A percentile compares a stretch with the other conserved stretches of the same genome.
Evolutionary conservation across 345 rosid genomes (phyloP).

Genomic region (Stellera chamaejasme): DNA sequence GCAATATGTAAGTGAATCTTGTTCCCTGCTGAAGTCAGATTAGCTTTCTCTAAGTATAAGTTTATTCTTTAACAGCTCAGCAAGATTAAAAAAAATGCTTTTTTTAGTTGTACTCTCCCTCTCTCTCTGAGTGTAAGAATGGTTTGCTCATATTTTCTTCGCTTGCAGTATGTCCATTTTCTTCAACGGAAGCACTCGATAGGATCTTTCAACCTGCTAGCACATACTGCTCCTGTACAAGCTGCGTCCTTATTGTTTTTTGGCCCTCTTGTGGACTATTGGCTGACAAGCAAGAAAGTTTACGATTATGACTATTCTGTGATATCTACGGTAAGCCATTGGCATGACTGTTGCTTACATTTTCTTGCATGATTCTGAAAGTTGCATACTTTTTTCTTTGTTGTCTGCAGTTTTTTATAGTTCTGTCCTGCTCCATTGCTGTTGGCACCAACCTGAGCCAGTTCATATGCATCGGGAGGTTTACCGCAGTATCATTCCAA

Average conservation of each 20-base stretch:
- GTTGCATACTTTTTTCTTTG: neutral
- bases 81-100: neutral
- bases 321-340: constrained; percentile 52
- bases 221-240: constrained; percentile 97
- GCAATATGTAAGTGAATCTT: constrained; percentile 71
- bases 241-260: constrained; percentile 72
- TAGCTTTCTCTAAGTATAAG: neutral
- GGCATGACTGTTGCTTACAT: neutral
- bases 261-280: constrained; percentile 88
- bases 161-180: constrained; percentile 81
- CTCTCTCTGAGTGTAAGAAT: too few relatives aligned
- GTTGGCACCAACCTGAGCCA: constrained; percentile 99
- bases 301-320: constrained; percentile 53
- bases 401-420: constrained; percentile 58
- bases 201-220: constrained; percentile 85
- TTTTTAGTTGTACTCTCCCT: neutral
- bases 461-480: constrained; percentile 96
- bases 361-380: neutral
- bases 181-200: constrained; percentile 85
- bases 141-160: neutral
- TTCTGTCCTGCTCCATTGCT: constrained; percentile 80
- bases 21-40: constrained; percentile 8
- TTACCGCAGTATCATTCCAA: constrained; percentile 95
- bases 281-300: constrained; percentile 75
- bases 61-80: constrained; percentile 1